phyloP scores from a whole-genome alignment of 768 basidiomycete species.

The Lepiota brunneoincarnata region DNA sequence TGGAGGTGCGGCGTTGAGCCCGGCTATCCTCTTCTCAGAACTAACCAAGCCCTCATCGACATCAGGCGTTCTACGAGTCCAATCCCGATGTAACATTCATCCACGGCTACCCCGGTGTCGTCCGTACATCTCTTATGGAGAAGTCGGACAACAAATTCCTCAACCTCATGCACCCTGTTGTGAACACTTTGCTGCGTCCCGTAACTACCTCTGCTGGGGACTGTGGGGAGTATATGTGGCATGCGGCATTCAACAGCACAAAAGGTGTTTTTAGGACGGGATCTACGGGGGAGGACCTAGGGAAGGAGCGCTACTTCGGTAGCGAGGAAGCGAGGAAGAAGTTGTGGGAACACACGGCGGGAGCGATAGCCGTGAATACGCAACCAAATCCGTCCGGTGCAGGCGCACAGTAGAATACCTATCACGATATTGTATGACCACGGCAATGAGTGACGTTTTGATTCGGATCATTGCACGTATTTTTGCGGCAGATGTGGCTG shows the following conservation, averaged over 20 bases:
- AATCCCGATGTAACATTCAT: constrained; percentile 33
- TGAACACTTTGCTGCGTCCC: constrained; percentile 22
- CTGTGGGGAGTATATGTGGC: constrained; percentile 38
- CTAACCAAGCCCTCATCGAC: not conserved
- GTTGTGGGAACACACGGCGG: constrained; percentile 34
- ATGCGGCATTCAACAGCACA: constrained; percentile 24
- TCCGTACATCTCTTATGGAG: constrained; percentile 29
- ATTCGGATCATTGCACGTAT: too few species aligned
- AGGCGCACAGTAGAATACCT: too few species aligned
- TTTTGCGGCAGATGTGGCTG: too few species aligned
- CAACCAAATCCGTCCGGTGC: not conserved
- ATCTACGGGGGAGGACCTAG: constrained; percentile 33
- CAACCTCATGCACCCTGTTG: constrained; percentile 17
- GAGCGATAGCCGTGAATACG: constrained; percentile 6
- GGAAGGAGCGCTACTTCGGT: constrained; percentile 32
- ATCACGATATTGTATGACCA: too few species aligned
- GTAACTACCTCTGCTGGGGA: constrained; percentile 23
- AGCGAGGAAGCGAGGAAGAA: constrained; percentile 31
- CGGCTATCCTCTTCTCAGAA: not conserved
- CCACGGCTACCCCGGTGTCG: constrained; percentile 35
- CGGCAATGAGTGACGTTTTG: too few species aligned
- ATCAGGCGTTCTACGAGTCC: constrained; percentile 31
- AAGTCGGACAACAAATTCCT: constrained; percentile 25
- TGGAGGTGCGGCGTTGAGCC: constrained; percentile 36
- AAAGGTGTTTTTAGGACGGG: constrained; percentile 31